Conservation (phyloP, 352 stramenopile genomes). For the Aphanomyces astaci region DNA sequence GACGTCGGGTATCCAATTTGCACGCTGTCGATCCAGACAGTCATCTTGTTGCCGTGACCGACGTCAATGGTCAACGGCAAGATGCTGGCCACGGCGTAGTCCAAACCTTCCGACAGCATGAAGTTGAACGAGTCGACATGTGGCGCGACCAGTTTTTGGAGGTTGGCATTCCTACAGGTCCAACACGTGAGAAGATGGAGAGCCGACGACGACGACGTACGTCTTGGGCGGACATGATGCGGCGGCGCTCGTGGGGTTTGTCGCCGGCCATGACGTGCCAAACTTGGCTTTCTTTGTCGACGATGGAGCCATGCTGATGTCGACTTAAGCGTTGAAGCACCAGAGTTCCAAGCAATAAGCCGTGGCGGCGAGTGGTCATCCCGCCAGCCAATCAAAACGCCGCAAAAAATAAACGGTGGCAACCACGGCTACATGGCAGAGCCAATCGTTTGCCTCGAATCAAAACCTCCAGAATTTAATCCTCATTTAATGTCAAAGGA, state of each 20-base stretch:
- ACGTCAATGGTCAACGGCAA: conserved; percentile 85
- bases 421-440: neutral
- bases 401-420: neutral
- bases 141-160: conserved; percentile 89
- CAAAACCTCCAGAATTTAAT: neutral
- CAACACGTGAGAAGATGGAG: conserved; percentile 19
- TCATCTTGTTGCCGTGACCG: conserved; percentile 74
- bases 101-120: conserved; percentile 93
- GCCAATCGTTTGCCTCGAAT: neutral
- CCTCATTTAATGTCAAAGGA: too few species aligned
- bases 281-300: conserved; percentile 28
- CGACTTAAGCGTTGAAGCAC: too few species aligned
- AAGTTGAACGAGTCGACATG: conserved; percentile 99
- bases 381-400: neutral
- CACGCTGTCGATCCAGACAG: conserved; percentile 91
- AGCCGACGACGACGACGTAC: conserved; percentile 32
- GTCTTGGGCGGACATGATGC: conserved; percentile 62
- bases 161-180: conserved; percentile 66
- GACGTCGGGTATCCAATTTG: conserved; percentile 84
- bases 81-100: conserved; percentile 89
- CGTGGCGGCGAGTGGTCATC: neutral
- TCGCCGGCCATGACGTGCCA: conserved; percentile 65
- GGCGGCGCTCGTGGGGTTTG: conserved; percentile 69
- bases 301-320: conserved; percentile 10
- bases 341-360: neutral